These are phyloP conservation scores for Jamesozyma rosinii DNA, from an alignment of 805 yeast genomes.

Conservation along the genomic window DNA sequence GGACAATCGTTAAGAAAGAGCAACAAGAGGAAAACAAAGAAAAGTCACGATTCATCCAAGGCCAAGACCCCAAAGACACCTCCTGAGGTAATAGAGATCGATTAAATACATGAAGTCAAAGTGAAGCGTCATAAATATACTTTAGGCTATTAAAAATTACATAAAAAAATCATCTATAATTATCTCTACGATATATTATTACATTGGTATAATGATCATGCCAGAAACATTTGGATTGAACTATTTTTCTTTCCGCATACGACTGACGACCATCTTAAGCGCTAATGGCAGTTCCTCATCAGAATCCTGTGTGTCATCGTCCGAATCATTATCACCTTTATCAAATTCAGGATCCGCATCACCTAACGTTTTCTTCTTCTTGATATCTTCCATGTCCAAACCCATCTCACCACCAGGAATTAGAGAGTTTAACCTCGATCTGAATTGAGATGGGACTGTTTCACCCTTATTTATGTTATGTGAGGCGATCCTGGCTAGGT, in stretches of 20 bases:
- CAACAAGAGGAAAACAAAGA: slow-evolving; percentile 57
- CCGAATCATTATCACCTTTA: slow-evolving; percentile 14
- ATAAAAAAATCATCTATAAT: no score
- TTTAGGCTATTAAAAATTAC: no score
- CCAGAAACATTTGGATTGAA: background rate
- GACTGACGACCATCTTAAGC: slow-evolving; percentile 31
- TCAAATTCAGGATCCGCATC: slow-evolving; percentile 13
- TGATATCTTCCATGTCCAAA: background rate
- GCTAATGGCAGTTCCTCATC: slow-evolving; percentile 34
- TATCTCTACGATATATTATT: no score
- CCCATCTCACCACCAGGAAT: slow-evolving; percentile 24
- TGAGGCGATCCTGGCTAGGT: slow-evolving; percentile 27
- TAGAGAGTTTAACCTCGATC: slow-evolving; percentile 32
- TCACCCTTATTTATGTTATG: slow-evolving; percentile 12
- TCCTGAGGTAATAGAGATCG: slow-evolving; percentile 77
- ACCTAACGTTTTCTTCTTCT: slow-evolving; percentile 15
- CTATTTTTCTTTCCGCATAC: slow-evolving; percentile 8
- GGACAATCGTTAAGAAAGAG: slow-evolving; percentile 72
- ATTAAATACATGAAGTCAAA: no score
- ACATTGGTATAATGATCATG: background rate
- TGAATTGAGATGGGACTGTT: slow-evolving; percentile 25
- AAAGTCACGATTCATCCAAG: slow-evolving; percentile 45
- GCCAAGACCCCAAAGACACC: slow-evolving; percentile 57
- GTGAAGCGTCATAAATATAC: no score
- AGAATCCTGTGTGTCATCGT: slow-evolving; percentile 11